Evolutionary conservation across 805 yeast genomes (phyloP).

Genomic region (Kockiozyma suomiensis): DNA sequence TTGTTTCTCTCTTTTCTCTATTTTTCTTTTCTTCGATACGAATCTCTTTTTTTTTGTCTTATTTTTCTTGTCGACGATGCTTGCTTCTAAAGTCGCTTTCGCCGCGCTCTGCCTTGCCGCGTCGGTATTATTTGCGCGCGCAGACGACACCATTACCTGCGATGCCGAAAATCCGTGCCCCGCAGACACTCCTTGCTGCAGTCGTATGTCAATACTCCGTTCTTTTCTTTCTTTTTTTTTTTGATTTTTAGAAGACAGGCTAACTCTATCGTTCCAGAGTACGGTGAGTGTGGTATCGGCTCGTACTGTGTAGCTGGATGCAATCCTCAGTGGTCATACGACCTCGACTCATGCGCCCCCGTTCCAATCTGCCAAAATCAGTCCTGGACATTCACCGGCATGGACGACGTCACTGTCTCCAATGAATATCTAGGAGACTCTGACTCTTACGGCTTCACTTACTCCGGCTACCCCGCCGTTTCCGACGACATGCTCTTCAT

Average conservation of each 20-base stretch:
- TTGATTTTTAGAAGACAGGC: neutral
- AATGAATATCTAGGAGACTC: conserved; percentile 70
- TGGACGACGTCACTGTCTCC: conserved; percentile 43
- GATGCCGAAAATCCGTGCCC: conserved; percentile 66
- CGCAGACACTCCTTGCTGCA: conserved; percentile 79
- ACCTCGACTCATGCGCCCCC: conserved; percentile 76
- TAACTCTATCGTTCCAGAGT: conserved; percentile 41
- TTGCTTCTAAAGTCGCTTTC: neutral
- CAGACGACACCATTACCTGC: conserved; percentile 48
- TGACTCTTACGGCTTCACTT: conserved; percentile 67
- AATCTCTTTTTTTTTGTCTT: neutral
- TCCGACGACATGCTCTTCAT: conserved; percentile 61
- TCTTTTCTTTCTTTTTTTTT: neutral
- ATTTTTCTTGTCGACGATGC: neutral
- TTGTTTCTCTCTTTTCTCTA: neutral
- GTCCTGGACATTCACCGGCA: conserved; percentile 39
- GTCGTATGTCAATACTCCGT: no score
- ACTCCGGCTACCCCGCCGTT: conserved; percentile 53
- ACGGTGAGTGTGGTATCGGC: conserved; percentile 81
- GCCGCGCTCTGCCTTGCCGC: conserved; percentile 2
- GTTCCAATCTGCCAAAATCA: conserved; percentile 68
- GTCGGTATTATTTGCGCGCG: conserved; percentile 34
- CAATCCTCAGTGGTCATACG: conserved; percentile 71
- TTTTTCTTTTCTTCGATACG: neutral
- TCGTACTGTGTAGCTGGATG: conserved; percentile 83